Base-by-base conservation (phyloP, 352 stramenopile genomes). In the Pythium angustatum region DNA sequence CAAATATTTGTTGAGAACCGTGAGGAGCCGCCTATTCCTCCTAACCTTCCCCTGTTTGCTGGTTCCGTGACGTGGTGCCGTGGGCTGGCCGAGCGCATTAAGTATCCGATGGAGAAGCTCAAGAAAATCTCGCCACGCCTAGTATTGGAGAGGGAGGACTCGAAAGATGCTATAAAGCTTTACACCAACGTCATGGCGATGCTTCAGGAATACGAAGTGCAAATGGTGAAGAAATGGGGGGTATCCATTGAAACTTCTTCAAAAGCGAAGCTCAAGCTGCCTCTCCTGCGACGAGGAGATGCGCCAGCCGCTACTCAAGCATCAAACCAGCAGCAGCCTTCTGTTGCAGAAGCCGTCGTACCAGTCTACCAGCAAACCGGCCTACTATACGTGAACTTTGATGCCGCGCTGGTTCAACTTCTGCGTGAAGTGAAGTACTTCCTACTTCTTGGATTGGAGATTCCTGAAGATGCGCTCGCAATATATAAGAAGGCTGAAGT, bases 401-500 rank as follows among this genome's bases (percentile, higher is more conserved):
- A 98, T 64, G 76, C 90, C 6, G 82, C 90, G 3, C 64, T 98
- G 5, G 88, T 98, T 8, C 85, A 96, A 17, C 76, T 98, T 9
- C 64, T 98, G 21, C 82, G 93, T 10, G 93, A 98, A 69, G 91
- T 98, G 9, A 98, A 98, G 65, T 98, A 98, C 69, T 98, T 98
- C 44, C 49, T 97, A 30, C 70, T 97, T 8, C 72, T 98, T 11
- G 89, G 87, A 1, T 68, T 98, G 9, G 76, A 96, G 24, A 95
- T 98, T 24, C 93, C 92, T 0, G 82, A 91, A 44, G 85, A 94
- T 50, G 93, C 91, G 1, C 77, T 97, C 14, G 89, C 93, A 28
- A 97, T 98, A 40, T 98, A 97, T 78, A 89, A 91, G 48, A 81
- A 87, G 21, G 88, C 85, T n/a, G 92, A 98, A 61, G 72, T 97